Evolutionary conservation across 2,329 filamentous ascomycete genomes (phyloP), one percentile per base, ranked within the genome.

Genomic region (Whalleya microplaca): DNA sequence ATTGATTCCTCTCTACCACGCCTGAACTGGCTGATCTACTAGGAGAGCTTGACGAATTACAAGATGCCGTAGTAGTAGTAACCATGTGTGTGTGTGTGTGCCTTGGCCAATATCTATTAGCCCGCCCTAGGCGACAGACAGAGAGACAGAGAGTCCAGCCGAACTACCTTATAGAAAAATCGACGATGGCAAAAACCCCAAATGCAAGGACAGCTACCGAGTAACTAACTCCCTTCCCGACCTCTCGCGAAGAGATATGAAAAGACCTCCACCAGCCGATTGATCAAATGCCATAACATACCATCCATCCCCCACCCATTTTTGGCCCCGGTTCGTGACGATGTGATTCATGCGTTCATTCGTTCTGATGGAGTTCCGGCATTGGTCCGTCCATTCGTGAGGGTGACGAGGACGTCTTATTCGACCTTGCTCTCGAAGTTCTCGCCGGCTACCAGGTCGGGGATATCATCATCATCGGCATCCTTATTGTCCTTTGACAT

Each of bases 371-470:
- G 27, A 23, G 41, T 29, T 27, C 41, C 16, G 48, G 55, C 52
- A 32, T 56, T 4, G 23, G 23, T 52, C 53, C 56, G 56, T 58
- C 56, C 53, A 42, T 48, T 51, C 48, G 48, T 52, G 55, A 41
- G 50, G 42, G 48, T 48, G 54, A 55, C 46, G 41, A 32, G 50
- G 40, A 40, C 32, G 23, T 82, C 32, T 29, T 95, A 96, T 84
- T 96, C 92, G 77, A 95, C 92, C 81, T 97, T 97, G 80, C 87
- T 90, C 85, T 99, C 95, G 73, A 99, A 99, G 86, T 91, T 96
- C 85, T 96, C 92, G 72, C 95, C 95, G 74, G 92, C 92, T 62
- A 99, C 94, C 67, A 99, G 84, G 70, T 98, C 93, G 70, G 95
- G 95, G 76, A 99, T 99, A 77, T 98, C 95, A 69, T 96, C 92